Evolutionary conservation across 1,284 basidiomycete species (phyloP).

Genomic region (Cryptococcus sp.): DNA sequence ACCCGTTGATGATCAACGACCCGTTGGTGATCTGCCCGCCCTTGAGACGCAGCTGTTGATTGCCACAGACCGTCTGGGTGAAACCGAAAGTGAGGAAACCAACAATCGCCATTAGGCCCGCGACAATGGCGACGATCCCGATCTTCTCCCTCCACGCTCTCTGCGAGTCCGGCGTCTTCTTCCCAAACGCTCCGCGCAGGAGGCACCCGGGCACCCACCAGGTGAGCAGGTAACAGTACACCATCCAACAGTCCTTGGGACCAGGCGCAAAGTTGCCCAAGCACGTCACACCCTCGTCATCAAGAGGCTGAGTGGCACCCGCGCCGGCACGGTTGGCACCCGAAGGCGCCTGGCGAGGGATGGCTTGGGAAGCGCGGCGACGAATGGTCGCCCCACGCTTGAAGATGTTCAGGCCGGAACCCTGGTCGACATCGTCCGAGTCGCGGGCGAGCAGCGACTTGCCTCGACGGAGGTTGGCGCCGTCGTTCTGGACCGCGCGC

Average conservation of each 20-base stretch:
- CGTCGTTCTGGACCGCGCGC: slow-evolving; percentile 17
- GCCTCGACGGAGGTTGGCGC: slow-evolving; percentile 66
- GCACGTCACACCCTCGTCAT: slow-evolving; percentile 53
- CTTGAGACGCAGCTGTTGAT: slow-evolving; percentile 72
- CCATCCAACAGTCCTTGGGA: slow-evolving; percentile 91
- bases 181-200: slow-evolving; percentile 60
- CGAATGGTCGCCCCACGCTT: slow-evolving; percentile 49
- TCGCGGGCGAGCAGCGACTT: slow-evolving; percentile 82
- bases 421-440: slow-evolving; percentile 76
- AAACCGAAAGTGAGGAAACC: slow-evolving; percentile 99
- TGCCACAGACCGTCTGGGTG: slow-evolving; percentile 88
- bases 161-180: slow-evolving; percentile 87
- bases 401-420: slow-evolving; percentile 75
- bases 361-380: slow-evolving; percentile 63
- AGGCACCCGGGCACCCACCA: slow-evolving; percentile 74
- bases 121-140: slow-evolving; percentile 80
- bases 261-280: slow-evolving; percentile 72
- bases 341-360: slow-evolving; percentile 37
- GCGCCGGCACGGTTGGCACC: slow-evolving; percentile 33
- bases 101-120: slow-evolving; percentile 80
- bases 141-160: slow-evolving; percentile 97
- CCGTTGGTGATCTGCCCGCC: slow-evolving; percentile 71
- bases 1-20: slow-evolving; percentile 90
- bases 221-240: slow-evolving; percentile 87
- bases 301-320: slow-evolving; percentile 23